A percentile compares a stretch with the other conserved stretches of the same genome.
These are phyloP conservation scores for Aspergillus sp. DNA, from an alignment of 2,329 filamentous ascomycete species.

Conservation along the genomic window DNA sequence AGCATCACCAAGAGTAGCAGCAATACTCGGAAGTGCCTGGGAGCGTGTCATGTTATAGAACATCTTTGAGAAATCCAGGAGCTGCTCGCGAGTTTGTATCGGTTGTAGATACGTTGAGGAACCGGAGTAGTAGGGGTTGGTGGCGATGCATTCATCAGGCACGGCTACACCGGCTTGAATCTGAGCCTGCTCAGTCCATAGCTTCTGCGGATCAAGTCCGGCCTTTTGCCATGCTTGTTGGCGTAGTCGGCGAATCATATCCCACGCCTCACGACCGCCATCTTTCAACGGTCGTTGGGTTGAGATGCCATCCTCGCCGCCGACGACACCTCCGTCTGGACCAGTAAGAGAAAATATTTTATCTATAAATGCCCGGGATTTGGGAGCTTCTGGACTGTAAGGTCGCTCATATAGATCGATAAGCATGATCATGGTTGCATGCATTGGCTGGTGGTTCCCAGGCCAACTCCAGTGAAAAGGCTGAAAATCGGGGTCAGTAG, in stretches of 20 bases:
- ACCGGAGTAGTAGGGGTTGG: slow-evolving; percentile 13
- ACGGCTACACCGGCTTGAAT: slow-evolving; percentile 35
- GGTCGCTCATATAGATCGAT: slow-evolving; percentile 51
- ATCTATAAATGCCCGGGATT: slow-evolving; percentile 48
- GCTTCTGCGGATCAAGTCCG: slow-evolving; percentile 45
- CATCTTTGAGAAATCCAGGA: slow-evolving; percentile 33
- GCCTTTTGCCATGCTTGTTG: slow-evolving; percentile 51
- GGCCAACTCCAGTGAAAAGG: slow-evolving; percentile 52
- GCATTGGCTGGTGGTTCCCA: slow-evolving; percentile 31
- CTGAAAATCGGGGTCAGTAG: slow-evolving; percentile 48
- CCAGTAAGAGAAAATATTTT: slow-evolving; percentile 47
- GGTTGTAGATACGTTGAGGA: slow-evolving; percentile 11
- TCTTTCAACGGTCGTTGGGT: slow-evolving; percentile 46
- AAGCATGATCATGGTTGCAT: slow-evolving; percentile 45
- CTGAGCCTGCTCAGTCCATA: slow-evolving; percentile 50
- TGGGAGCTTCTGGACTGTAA: slow-evolving; percentile 44
- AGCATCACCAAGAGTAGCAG: slow-evolving; percentile 10
- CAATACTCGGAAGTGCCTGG: slow-evolving; percentile 25
- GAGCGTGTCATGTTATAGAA: slow-evolving; percentile 38
- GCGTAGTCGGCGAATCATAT: slow-evolving; percentile 48
- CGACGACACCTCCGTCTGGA: slow-evolving; percentile 47
- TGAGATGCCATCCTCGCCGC: slow-evolving; percentile 45
- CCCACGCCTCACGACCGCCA: slow-evolving; percentile 50
- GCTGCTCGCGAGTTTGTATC: slow-evolving; percentile 18
- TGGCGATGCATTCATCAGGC: slow-evolving; percentile 17